Evolutionary conservation across 306 rosid species (phyloP).

Genomic region (Lathyrus oleraceus): DNA sequence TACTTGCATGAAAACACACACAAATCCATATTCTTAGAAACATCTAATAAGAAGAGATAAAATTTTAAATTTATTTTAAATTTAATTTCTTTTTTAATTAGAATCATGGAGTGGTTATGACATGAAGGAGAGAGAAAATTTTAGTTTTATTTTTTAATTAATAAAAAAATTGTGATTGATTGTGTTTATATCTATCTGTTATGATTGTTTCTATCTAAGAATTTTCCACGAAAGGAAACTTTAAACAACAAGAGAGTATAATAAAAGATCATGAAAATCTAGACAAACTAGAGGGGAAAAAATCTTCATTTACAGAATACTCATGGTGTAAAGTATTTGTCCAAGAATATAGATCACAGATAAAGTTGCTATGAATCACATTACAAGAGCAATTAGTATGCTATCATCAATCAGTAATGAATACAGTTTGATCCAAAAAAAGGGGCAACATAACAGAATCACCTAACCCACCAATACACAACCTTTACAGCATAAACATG

Average conservation of each 20-base stretch:
- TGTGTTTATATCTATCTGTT: too few species aligned
- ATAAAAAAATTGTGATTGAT: too few species aligned
- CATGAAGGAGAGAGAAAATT: too few species aligned
- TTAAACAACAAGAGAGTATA: neutral
- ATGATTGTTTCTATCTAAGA: too few species aligned
- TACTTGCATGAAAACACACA: too few species aligned
- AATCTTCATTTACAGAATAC: conserved; percentile 5
- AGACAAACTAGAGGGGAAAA: neutral
- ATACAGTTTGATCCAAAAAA: conserved; percentile 31
- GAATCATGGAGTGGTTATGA: too few species aligned
- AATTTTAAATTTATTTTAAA: too few species aligned
- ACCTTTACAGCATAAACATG: conserved; percentile 72
- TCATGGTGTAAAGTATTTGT: conserved; percentile 17
- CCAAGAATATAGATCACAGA: neutral
- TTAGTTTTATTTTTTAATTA: too few species aligned
- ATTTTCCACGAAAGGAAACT: too few species aligned
- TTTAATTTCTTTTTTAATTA: too few species aligned
- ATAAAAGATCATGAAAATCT: neutral
- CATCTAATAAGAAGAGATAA: too few species aligned
- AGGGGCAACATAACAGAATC: conserved; percentile 4
- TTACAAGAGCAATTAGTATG: conserved; percentile 11
- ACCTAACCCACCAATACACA: conserved; percentile 44
- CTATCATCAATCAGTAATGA: neutral
- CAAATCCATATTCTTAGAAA: too few species aligned
- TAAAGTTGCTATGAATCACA: conserved; percentile 7